Conservation (phyloP, 345 rosid species). For the Bruguiera parviflora region DNA sequence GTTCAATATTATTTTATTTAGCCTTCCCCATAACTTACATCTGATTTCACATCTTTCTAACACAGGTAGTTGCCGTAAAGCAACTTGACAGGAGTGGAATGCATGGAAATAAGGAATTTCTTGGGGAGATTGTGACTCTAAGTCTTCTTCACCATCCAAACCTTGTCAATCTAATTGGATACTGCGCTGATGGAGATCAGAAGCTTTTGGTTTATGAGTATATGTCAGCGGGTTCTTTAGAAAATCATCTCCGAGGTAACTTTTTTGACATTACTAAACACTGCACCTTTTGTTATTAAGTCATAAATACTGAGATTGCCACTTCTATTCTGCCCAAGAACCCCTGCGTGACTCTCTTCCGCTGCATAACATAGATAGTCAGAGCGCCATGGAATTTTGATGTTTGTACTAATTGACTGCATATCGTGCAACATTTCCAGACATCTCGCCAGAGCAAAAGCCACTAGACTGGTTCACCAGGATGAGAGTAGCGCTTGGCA, state of each 20-base stretch:
- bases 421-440: conserved; percentile 25
- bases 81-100: conserved; percentile 68
- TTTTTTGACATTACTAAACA: neutral
- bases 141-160: conserved; percentile 51
- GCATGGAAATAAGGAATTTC: conserved; percentile 57
- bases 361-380: too few species aligned
- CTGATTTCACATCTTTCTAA: neutral
- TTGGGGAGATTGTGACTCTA: conserved; percentile 41
- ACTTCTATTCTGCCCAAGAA: too few species aligned
- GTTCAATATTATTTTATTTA: neutral
- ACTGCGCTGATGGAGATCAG: conserved; percentile 75
- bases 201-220: conserved; percentile 58
- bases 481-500: conserved; percentile 56
- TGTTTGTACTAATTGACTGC: neutral
- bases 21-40: neutral
- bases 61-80: conserved; percentile 60
- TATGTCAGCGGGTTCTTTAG: conserved; percentile 48
- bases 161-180: conserved; percentile 59
- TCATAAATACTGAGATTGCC: too few species aligned
- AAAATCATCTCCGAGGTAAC: conserved; percentile 53
- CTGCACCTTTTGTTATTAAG: neutral
- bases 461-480: conserved; percentile 59
- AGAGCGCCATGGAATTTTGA: neutral
- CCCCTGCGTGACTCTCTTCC: too few species aligned
- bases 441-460: conserved; percentile 15